Base-by-base conservation (phyloP, 164 flowering plant genomes). In the Saururus chinensis region DNA sequence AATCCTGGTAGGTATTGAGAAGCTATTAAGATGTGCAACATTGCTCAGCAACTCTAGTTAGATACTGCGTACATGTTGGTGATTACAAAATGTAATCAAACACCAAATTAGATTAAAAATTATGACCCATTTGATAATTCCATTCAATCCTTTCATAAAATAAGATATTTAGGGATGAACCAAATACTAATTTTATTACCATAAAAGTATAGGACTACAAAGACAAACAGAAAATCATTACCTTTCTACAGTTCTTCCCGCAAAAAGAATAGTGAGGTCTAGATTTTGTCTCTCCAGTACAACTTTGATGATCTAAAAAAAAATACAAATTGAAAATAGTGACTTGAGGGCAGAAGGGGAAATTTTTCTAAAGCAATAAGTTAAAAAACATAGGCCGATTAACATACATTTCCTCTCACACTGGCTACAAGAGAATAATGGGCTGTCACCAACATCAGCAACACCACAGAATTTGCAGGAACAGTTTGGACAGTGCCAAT, bases 401-500 rank as follows among this genome's bases (percentile, higher is more conserved):
- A 26, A 68, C 48, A 30, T 79, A 87, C 95, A 85, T 84, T 84
- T 85, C 72, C 67, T 66, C 75, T 83, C 87, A 73, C 99, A 95
- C 64, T 84, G 71, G 69, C 60, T 65, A 76, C 99, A 95, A 53
- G 68, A 70, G 22, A 51, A 68, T 37, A 91, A 72, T 59, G 61
- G 60, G 62, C 52, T 59, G 52, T 20, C 53, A 54, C 64, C 57
- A 25, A 17, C 40, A 61, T 67, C 71, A 40, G 74, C 74, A 21
- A 66, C 25, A 20, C 82, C 85, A 77, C 99, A 95, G 66, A 75
- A 85, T 74, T 81, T 89, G 81, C 99, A 95, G 20, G 81, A 79
- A 75, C 99, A 95, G 64, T 89, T 84, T 59, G 96, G 85, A 66
- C 99, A 95, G 61, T 81, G 86, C 99, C 99, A 95, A 71, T 91